Conservation (phyloP, 345 rosid species). For the Firmiana major region DNA sequence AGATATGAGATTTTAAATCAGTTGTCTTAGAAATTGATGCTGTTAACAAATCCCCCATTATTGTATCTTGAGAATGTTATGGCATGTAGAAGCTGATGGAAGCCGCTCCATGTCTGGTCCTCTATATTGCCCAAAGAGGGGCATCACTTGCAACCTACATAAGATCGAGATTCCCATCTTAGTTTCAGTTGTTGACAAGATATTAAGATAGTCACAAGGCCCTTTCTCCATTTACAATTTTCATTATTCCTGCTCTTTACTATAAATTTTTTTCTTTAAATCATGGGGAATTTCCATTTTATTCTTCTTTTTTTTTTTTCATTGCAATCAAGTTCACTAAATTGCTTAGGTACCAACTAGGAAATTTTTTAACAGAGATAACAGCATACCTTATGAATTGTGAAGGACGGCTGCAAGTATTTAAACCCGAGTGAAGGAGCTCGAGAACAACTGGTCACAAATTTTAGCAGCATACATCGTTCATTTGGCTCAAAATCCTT, state of each 20-base stretch:
- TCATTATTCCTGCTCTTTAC: background rate
- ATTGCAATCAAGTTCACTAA: background rate
- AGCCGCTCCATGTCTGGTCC: slow-evolving; percentile 98
- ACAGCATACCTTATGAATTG: slow-evolving; percentile 73
- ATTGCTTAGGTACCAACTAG: background rate
- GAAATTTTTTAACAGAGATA: background rate
- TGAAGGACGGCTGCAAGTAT: slow-evolving; percentile 89
- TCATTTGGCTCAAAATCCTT: slow-evolving; percentile 80
- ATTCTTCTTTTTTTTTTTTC: background rate
- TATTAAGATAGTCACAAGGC: background rate
- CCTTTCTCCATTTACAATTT: background rate
- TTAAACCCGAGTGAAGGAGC: slow-evolving; percentile 95
- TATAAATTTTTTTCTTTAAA: background rate
- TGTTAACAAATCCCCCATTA: background rate
- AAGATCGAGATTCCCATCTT: slow-evolving; percentile 19
- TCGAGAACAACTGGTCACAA: slow-evolving; percentile 96
- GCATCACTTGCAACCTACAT: slow-evolving; percentile 80
- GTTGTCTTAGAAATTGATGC: background rate
- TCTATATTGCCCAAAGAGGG: slow-evolving; percentile 87
- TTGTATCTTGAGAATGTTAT: slow-evolving; percentile 92
- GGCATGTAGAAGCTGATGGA: slow-evolving; percentile 98
- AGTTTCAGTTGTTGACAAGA: background rate
- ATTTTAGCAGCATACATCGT: slow-evolving; percentile 90
- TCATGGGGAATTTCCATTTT: background rate
- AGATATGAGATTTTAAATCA: background rate